Conservation (phyloP, 2,329 filamentous ascomycete species). For the Cladophialophora immunda region DNA sequence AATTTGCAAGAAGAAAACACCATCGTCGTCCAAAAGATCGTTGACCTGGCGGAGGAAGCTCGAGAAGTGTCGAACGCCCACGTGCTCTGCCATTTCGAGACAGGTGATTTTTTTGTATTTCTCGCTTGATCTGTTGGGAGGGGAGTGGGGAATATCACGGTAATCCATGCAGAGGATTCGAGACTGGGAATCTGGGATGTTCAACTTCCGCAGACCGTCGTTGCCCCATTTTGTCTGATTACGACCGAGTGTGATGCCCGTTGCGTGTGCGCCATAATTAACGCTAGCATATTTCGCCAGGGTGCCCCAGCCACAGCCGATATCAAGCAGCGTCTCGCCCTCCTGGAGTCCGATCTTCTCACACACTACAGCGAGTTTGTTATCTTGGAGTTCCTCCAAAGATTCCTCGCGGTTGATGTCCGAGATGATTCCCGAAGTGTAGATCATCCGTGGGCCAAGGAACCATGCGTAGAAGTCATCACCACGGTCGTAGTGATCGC, state of each 20-base stretch:
- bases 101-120: slow-evolving; percentile 93
- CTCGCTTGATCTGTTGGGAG: slow-evolving; percentile 59
- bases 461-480: slow-evolving; percentile 99
- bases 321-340: slow-evolving; percentile 86
- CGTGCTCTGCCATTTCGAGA: slow-evolving; percentile 98
- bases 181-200: slow-evolving; percentile 86
- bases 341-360: slow-evolving; percentile 89
- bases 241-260: slow-evolving; percentile 90
- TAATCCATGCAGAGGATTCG: slow-evolving; percentile 96
- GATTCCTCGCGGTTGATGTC: slow-evolving; percentile 87
- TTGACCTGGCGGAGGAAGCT: slow-evolving; percentile 85
- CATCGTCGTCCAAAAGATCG: slow-evolving; percentile 96
- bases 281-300: slow-evolving; percentile 90
- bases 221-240: slow-evolving; percentile 99
- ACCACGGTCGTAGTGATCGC: slow-evolving; percentile 90
- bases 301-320: slow-evolving; percentile 98
- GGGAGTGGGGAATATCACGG: slow-evolving; percentile 84
- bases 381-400: slow-evolving; percentile 95
- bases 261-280: slow-evolving; percentile 86
- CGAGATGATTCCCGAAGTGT: slow-evolving; percentile 93
- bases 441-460: slow-evolving; percentile 97
- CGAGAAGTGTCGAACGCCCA: slow-evolving; percentile 88
- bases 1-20: slow-evolving; percentile 94
- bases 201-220: slow-evolving; percentile 80
- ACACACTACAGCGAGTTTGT: slow-evolving; percentile 94